Evolutionary conservation across 202 grass and related monocot genomes (phyloP), one percentile per base, ranked within the genome.

Genomic region (Digitaria exilis): DNA sequence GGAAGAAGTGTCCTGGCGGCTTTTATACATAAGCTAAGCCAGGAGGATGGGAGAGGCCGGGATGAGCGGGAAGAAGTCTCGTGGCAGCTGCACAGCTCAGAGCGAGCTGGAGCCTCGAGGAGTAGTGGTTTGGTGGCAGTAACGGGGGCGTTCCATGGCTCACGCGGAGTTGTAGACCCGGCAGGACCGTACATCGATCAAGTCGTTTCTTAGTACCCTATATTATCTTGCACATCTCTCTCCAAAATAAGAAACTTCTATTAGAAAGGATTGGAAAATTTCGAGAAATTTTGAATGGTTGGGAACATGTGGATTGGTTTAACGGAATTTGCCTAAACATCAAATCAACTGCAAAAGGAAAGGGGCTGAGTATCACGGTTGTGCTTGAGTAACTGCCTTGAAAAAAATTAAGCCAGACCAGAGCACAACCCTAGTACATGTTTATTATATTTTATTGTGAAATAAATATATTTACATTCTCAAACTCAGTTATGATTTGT

Each of bases 141-240:
- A 44, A 3, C 15, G 43, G 37, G 7, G 49, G 22, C 77, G 60
- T 79, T 85, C 60, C 45, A 58, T 54, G 77, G 46, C 76, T 50
- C 49, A 90, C 88, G 88, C 88, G 88, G 79, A 45, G 10, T 69
- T 5, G 88, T 54, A 60, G 88, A 86, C 88, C 67, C 22, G 67
- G 24, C 19, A 42, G 10, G 48, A 66, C 39, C 78, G 28, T 48
- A 72, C 78, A 86, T 26, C 4, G 4, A 86, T 26, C 4, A 6
- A n/a, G 83, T 82, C 88, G 2, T 89, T 86, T 85, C 55, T 58
- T 58, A 58, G 22, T 26, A 14, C 55, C n/a, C 52, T 21, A 6
- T 22, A 54, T 22, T 46, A 13, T 46, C 21, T 2, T 9, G 5
- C 7, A 2, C 19, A 0, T n/a, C 1, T n/a, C 2, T 9, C 8